Evolutionary conservation across 768 basidiomycete genomes (phyloP).

Genomic region (Suillus fuscotomentosus): DNA sequence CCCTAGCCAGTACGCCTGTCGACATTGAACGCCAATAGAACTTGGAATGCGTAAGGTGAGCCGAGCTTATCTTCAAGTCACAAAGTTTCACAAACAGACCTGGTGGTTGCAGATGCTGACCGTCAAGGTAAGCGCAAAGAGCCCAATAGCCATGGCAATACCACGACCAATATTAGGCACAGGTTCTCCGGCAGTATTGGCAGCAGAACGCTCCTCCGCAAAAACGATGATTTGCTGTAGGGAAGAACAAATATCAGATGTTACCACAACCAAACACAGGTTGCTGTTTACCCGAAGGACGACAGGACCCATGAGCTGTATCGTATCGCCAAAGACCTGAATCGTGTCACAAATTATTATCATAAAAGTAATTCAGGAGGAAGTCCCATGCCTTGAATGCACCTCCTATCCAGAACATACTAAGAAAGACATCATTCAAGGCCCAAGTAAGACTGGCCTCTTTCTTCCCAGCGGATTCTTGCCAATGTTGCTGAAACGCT

Average conservation of each 20-base stretch:
- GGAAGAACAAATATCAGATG: background rate
- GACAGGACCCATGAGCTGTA: slow-evolving; percentile 62
- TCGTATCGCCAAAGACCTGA: slow-evolving; percentile 59
- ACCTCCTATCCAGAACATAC: slow-evolving; percentile 63
- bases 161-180: slow-evolving; percentile 50
- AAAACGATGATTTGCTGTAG: slow-evolving; percentile 59
- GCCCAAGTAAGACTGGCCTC: slow-evolving; percentile 57
- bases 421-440: slow-evolving; percentile 57
- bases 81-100: slow-evolving; percentile 26
- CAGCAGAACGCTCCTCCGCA: slow-evolving; percentile 45
- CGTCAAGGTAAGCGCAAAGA: slow-evolving; percentile 47
- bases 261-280: too few relatives aligned
- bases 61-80: background rate
- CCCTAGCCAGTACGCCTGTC: slow-evolving; percentile 62
- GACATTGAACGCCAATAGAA: slow-evolving; percentile 74
- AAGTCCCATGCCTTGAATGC: slow-evolving; percentile 45
- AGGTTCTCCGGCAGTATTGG: slow-evolving; percentile 33
- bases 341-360: background rate
- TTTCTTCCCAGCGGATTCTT: slow-evolving; percentile 41
- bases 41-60: slow-evolving; percentile 25
- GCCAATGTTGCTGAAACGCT: slow-evolving; percentile 43
- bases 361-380: background rate
- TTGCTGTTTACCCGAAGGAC: slow-evolving; percentile 47
- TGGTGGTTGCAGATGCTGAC: slow-evolving; percentile 63
- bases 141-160: slow-evolving; percentile 56